Base-by-base conservation (phyloP, 108 stramenopile genomes). In the Parmales sp. region DNA sequence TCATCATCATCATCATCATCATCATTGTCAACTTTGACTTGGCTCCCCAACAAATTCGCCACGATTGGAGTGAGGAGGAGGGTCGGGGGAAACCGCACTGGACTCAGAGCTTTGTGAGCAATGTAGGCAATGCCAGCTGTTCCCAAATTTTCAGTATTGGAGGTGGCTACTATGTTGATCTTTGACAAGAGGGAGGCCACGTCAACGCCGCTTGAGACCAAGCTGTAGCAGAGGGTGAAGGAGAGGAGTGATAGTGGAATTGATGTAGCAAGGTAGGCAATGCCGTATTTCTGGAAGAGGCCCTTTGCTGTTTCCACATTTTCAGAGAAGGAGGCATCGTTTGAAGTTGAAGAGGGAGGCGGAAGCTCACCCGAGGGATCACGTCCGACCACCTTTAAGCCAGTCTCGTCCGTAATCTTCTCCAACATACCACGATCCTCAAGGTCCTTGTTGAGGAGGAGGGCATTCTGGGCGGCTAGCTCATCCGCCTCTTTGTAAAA, bases 61-160 rank as follows among this genome's bases (percentile, higher is more conserved):
- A 96, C 94, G 8, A 91, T 83, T 11, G 95, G 95, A 25, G 95
- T 96, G 77, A 96, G 80, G 22, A 89, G 49, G 6, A 96, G 94
- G 25, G 95, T 96, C 7, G 95, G 95, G 23, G 95, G 95, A 65
- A 96, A 96, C 38, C 95, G 88, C 44, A 96, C 92, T 4, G 95
- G 95, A 72, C 88, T 90, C 1, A 92, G 91, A 11, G 95, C 95
- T 81, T 96, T 96, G 74, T 96, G 95, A 16, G 90, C 91, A 2
- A 94, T 94, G 74, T 96, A 96, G 26, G 95, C 95, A 71, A 96
- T 90, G 43, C 92, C 95, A 63, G 90, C 80, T 37, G 93, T 96
- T 23, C 93, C 91, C 0, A 88, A 88, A 65, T 79, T 95, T 63
- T 92, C 88, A 1, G 72, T 74, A 3, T 78, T 77, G 6, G 78